A percentile compares a stretch with the other conserved stretches of the same genome.
phyloP scores from a whole-genome alignment of 169 alveolate species.

The Plasmodium reichenowi region DNA sequence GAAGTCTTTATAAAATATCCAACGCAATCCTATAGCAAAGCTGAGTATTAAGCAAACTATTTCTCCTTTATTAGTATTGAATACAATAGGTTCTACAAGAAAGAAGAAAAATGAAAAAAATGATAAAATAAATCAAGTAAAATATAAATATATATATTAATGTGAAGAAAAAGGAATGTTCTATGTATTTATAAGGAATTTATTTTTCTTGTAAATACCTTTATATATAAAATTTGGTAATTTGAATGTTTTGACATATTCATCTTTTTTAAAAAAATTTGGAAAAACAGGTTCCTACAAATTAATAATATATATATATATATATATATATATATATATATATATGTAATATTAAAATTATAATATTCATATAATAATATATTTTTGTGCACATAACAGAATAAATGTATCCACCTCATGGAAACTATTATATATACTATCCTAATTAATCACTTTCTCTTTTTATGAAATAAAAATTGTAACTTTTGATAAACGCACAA shows the following conservation, averaged over 20 bases:
- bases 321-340: not conserved
- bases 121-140: not conserved
- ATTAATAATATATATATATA: not conserved
- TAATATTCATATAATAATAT: no score
- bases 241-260: conserved; percentile 48
- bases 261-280: conserved; percentile 60
- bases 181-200: not conserved
- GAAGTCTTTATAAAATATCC: conserved; percentile 70
- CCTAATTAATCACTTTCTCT: no score
- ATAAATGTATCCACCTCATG: no score
- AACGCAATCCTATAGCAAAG: conserved; percentile 51
- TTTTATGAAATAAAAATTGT: no score
- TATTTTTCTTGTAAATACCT: conserved; percentile 29
- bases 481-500: no score
- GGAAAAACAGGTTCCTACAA: conserved; percentile 71
- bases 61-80: conserved; percentile 76
- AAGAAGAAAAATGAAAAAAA: conserved; percentile 4
- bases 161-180: no score
- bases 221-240: conserved; percentile 45
- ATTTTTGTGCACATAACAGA: no score
- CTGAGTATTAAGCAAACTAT: conserved; percentile 37
- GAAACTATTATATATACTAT: no score
- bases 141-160: not conserved
- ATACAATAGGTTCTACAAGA: conserved; percentile 58
- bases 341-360: no score